phyloP scores from a whole-genome alignment of 768 basidiomycete genomes.

The Mycena maculata region DNA sequence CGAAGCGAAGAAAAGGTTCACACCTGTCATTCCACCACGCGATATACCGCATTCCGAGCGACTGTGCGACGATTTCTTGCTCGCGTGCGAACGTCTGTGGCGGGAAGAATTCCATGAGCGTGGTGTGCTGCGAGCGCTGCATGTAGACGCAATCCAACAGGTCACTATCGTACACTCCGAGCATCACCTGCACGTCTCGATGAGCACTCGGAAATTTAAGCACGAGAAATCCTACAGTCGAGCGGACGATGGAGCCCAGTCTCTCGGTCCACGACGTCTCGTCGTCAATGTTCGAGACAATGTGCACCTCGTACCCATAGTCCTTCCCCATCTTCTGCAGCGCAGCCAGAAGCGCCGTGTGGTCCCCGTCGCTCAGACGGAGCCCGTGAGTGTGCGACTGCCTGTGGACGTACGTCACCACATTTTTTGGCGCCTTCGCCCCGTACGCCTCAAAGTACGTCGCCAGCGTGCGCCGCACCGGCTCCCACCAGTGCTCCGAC shows the following conservation, averaged over 20 bases:
- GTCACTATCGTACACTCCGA: slow-evolving; percentile 70
- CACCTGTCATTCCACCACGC: slow-evolving; percentile 65
- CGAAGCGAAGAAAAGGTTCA: slow-evolving; percentile 24
- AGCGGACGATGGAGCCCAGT: slow-evolving; percentile 73
- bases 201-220: slow-evolving; percentile 22
- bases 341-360: slow-evolving; percentile 69
- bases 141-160: slow-evolving; percentile 80
- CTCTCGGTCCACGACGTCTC: slow-evolving; percentile 70
- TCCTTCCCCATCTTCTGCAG: slow-evolving; percentile 63
- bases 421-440: slow-evolving; percentile 50
- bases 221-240: slow-evolving; percentile 63
- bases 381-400: slow-evolving; percentile 65
- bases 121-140: slow-evolving; percentile 67
- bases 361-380: slow-evolving; percentile 65
- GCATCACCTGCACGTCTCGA: slow-evolving; percentile 57
- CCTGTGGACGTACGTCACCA: slow-evolving; percentile 75
- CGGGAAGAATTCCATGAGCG: slow-evolving; percentile 84
- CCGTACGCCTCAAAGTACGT: slow-evolving; percentile 54
- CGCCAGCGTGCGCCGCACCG: slow-evolving; percentile 57
- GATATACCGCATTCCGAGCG: slow-evolving; percentile 66
- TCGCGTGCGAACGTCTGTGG: slow-evolving; percentile 73
- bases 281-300: slow-evolving; percentile 61
- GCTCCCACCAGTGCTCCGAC: slow-evolving; percentile 78
- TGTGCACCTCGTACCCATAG: slow-evolving; percentile 65
- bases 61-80: slow-evolving; percentile 65